phyloP scores from a whole-genome alignment of 139 green algal species.

The Tetradesmus obliquus region DNA sequence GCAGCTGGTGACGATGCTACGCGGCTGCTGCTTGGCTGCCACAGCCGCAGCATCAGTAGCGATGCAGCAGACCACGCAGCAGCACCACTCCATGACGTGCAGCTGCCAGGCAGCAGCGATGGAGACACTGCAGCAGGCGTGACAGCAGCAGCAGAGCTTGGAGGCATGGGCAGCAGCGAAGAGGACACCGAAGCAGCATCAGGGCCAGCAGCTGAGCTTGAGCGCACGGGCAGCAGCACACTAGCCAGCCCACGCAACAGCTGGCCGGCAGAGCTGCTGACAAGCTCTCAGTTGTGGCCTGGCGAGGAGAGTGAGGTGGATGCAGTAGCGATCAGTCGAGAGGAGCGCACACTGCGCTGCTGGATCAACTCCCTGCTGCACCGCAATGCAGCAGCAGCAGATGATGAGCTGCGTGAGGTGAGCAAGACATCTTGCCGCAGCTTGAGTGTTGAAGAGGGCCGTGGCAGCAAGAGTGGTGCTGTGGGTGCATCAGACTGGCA shows the following conservation, averaged over 20 bases:
- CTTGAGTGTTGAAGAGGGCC: too few species aligned
- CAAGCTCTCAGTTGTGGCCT: slow-evolving; percentile 2
- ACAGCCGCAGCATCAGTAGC: background rate
- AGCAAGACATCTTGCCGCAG: too few species aligned
- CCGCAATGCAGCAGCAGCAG: background rate
- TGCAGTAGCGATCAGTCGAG: slow-evolving; percentile 13
- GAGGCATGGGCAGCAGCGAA: background rate
- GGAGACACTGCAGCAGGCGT: background rate
- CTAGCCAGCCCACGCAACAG: background rate
- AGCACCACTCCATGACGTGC: background rate
- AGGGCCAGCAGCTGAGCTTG: background rate
- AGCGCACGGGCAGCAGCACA: background rate
- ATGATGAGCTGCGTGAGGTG: background rate
- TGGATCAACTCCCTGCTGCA: slow-evolving; percentile 43
- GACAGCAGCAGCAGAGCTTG: background rate
- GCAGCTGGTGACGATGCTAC: background rate
- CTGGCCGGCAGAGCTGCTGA: slow-evolving; percentile 30
- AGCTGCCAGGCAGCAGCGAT: background rate
- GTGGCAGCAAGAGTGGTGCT: background rate
- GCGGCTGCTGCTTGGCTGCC: background rate
- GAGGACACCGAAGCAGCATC: background rate
- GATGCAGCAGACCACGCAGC: background rate
- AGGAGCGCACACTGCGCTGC: slow-evolving; percentile 38
- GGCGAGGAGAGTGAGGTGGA: slow-evolving; percentile 8
- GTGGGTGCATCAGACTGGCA: background rate